phyloP scores from a whole-genome alignment of 345 rosid genomes.

The Acer yangbiense region DNA sequence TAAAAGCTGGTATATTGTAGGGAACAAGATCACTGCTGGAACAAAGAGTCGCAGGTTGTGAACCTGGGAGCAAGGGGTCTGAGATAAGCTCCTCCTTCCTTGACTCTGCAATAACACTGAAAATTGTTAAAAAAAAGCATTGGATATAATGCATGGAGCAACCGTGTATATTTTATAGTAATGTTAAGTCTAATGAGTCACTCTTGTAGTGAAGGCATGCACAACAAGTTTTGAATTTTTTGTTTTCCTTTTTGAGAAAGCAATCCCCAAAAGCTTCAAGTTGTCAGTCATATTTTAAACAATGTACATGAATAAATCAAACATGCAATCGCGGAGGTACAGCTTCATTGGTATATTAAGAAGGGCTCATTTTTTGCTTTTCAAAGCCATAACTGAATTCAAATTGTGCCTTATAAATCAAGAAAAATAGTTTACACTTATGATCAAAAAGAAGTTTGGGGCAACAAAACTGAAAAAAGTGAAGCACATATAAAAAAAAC shows the following conservation, averaged over 20 bases:
- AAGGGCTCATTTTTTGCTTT: too few species aligned
- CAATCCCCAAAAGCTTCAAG: not conserved
- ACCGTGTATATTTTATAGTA: not conserved
- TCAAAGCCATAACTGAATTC: not conserved
- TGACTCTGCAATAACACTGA: conserved; percentile 49
- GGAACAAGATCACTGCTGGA: conserved; percentile 39
- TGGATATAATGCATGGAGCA: too few species aligned
- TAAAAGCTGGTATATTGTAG: conserved; percentile 32
- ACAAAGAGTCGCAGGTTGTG: conserved; percentile 41
- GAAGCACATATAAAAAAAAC: not conserved
- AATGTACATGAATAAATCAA: not conserved
- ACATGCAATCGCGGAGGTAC: not conserved
- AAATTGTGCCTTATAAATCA: not conserved
- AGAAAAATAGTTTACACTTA: not conserved
- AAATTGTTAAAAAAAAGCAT: not conserved
- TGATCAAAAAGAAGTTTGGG: not conserved
- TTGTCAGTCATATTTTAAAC: not conserved
- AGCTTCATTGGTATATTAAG: not conserved
- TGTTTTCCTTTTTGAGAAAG: not conserved
- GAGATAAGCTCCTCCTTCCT: conserved; percentile 75
- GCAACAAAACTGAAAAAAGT: conserved; percentile 7
- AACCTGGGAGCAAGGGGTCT: conserved; percentile 46
- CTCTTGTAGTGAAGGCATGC: not conserved
- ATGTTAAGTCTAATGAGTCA: not conserved
- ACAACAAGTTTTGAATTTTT: not conserved